Evolutionary conservation across 768 basidiomycete species (phyloP), one percentile per base, ranked within the genome.

Genomic region (Leucosporidium creatinivorum): DNA sequence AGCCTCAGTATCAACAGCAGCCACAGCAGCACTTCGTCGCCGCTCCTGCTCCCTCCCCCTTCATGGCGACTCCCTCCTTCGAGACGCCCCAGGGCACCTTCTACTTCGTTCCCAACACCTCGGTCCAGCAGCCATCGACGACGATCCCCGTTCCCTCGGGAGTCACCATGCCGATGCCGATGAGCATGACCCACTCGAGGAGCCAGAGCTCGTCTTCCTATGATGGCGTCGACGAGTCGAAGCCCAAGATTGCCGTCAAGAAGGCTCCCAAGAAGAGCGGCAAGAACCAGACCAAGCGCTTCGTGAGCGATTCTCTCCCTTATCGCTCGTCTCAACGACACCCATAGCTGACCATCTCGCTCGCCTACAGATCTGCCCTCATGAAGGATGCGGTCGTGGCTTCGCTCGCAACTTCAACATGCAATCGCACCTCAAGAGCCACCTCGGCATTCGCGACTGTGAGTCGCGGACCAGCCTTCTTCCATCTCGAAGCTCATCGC

Each of bases 321-420:
- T n/a, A 23, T 51, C 50, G 25, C 23, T 26, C 50, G 8, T 51
- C 50, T 26, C 23, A 23, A 23, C 25, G 50, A 51, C 6, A 50
- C 49, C 21, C 5, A 9, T 51, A 6, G 50, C 8, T 51, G 23
- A 51, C 50, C 21, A 9, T 51, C 58, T 23, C 15, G 49, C 28
- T 18, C 44, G 13, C 33, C 48, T 12, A 30, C 51, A 68, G 67
- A 23, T 56, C n/a, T 72, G 71, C 60, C 68, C 67, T 28, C 68
- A 69, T 21, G 65, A 65, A 0, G 50, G 47, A 3, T 72, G 71
- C 28, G 71, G 71, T 1, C 67, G 71, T 4, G 65, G 63, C 0
- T 72, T 72, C 17, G 71, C 71, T 23, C 31, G 71, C 13, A 66
- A 72, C 31, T 72, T 69, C 71, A 72, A 72, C 52, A 50, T 72